Evolutionary conservation across 2,329 filamentous ascomycete species (phyloP).

Genomic region (Clonostachys solani): DNA sequence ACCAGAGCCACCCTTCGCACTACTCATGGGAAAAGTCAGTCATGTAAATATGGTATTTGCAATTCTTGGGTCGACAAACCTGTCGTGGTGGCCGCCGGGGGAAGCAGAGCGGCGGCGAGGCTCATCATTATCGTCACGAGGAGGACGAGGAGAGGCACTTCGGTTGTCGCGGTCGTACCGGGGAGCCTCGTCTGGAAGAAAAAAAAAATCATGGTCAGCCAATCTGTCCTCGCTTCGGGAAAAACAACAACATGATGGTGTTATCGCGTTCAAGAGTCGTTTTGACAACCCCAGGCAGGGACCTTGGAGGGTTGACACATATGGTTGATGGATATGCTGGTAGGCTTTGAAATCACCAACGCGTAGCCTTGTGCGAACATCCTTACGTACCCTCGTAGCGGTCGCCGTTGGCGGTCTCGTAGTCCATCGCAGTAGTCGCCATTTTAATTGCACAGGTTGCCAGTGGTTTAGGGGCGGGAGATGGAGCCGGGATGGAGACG

Average conservation of each 20-base stretch:
- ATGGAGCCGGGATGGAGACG: no score
- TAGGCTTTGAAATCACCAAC: no score
- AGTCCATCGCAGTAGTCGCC: slow-evolving; percentile 66
- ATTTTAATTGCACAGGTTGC: slow-evolving; percentile 23
- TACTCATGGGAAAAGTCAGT: slow-evolving; percentile 18
- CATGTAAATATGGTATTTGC: neutral
- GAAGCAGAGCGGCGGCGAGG: slow-evolving; percentile 59
- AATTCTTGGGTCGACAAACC: slow-evolving; percentile 9
- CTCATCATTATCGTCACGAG: slow-evolving; percentile 57
- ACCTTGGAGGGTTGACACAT: no score
- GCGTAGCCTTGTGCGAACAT: neutral
- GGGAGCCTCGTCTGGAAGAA: slow-evolving; percentile 52
- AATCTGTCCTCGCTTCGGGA: no score
- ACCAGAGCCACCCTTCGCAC: slow-evolving; percentile 48
- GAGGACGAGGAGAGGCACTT: slow-evolving; percentile 59
- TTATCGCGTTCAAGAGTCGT: no score
- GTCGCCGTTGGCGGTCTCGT: slow-evolving; percentile 64
- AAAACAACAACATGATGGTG: no score
- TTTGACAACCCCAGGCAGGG: no score
- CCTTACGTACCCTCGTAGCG: slow-evolving; percentile 57
- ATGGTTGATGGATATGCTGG: no score
- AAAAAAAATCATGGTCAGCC: no score
- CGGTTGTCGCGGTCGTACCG: slow-evolving; percentile 65
- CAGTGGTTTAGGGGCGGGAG: no score
- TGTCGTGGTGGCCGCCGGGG: slow-evolving; percentile 36